phyloP scores from a whole-genome alignment of 129 eudicot species.

The Chrysanthemum makinoi region DNA sequence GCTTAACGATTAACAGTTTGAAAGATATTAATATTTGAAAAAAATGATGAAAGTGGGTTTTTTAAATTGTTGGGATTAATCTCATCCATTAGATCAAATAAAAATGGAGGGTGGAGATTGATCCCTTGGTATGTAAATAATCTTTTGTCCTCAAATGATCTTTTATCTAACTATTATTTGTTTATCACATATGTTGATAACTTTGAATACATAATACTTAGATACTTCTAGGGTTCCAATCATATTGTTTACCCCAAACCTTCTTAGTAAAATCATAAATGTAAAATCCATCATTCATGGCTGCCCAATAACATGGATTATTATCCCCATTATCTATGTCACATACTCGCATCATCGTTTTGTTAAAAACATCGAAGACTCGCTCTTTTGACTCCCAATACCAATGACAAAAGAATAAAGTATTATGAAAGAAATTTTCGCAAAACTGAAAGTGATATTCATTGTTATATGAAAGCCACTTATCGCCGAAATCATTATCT shows the following conservation, averaged over 20 bases:
- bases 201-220: too few relatives aligned
- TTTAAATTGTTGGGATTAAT: too few relatives aligned
- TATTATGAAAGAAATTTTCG: background rate
- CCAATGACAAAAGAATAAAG: background rate
- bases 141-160: too few relatives aligned
- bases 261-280: background rate
- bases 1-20: too few relatives aligned
- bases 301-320: slow-evolving; percentile 13
- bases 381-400: background rate
- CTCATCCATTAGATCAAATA: too few relatives aligned
- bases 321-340: background rate
- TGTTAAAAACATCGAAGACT: background rate
- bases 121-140: too few relatives aligned
- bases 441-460: background rate
- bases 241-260: slow-evolving; percentile 5
- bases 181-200: too few relatives aligned
- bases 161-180: too few relatives aligned
- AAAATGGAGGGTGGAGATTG: too few relatives aligned
- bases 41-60: too few relatives aligned
- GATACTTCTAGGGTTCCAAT: slow-evolving; percentile 1
- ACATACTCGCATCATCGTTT: background rate
- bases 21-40: too few relatives aligned
- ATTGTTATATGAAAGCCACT: background rate
- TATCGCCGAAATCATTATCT: background rate
- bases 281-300: background rate